Evolutionary conservation across 140 eudicot species (phyloP).

Genomic region (Bidens hawaiensis): DNA sequence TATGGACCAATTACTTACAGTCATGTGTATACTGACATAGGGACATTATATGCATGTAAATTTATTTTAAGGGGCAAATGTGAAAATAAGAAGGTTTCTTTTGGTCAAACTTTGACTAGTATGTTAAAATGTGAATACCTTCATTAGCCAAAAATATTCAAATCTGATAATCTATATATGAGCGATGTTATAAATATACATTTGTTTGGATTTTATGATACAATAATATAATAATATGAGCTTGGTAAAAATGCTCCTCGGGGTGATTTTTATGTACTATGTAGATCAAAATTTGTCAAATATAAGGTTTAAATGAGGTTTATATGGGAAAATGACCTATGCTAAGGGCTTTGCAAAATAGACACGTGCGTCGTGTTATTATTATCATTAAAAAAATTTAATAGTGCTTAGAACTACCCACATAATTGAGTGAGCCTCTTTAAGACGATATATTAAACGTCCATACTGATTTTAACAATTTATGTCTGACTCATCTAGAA

Average conservation of each 20-base stretch:
- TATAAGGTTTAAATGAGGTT: background rate
- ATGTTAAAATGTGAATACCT: conserved; percentile 5
- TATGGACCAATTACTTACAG: background rate
- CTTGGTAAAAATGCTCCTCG: background rate
- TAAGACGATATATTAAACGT: too few species aligned
- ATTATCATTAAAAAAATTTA: too few species aligned
- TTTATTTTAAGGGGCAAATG: background rate
- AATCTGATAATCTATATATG: background rate
- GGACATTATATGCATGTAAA: background rate
- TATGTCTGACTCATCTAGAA: too few species aligned
- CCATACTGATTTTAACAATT: too few species aligned
- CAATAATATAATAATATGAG: background rate
- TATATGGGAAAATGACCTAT: background rate
- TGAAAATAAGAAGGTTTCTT: background rate
- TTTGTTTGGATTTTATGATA: background rate
- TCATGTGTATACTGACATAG: background rate
- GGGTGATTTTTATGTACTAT: background rate
- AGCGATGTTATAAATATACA: background rate
- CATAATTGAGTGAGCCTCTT: too few species aligned
- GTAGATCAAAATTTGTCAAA: background rate
- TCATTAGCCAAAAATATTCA: background rate
- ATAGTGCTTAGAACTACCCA: too few species aligned
- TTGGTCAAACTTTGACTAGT: conserved; percentile 1
- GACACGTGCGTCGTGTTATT: too few species aligned
- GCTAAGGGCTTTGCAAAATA: background rate